These are phyloP conservation scores for Oryza brachyantha DNA, from an alignment of 176 grass and related monocot genomes.

Conservation along the genomic window DNA sequence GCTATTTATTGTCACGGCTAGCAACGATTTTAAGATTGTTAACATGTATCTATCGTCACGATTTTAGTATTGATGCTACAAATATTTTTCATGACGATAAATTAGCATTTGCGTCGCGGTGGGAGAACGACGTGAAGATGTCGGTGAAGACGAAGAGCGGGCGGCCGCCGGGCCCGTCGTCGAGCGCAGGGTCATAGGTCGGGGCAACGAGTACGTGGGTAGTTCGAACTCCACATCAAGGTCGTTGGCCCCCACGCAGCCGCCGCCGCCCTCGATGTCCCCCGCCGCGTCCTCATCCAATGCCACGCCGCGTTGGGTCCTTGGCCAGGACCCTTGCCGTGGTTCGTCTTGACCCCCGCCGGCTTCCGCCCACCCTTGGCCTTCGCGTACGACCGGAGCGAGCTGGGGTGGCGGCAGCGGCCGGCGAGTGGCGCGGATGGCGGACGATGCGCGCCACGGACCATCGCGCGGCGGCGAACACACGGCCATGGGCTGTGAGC, in stretches of 20 bases:
- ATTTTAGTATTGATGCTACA: no score
- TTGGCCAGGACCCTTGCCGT: conserved; percentile 61
- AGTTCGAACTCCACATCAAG: conserved; percentile 61
- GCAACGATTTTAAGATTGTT: no score
- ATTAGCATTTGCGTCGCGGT: conserved; percentile 55
- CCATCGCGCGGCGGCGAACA: conserved; percentile 19
- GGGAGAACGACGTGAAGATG: conserved; percentile 55
- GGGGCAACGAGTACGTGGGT: conserved; percentile 72
- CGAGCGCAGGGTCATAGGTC: conserved; percentile 66
- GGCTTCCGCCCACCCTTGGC: conserved; percentile 63
- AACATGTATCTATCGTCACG: no score
- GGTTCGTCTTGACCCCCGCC: conserved; percentile 33
- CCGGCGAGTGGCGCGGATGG: neutral
- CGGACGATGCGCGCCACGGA: conserved; percentile 1
- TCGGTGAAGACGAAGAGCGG: conserved; percentile 81
- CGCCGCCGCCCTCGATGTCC: conserved; percentile 7
- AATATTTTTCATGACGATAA: no score
- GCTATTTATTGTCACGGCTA: no score
- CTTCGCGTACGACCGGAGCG: conserved; percentile 64
- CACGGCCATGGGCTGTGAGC: no score
- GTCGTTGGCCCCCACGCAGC: conserved; percentile 24
- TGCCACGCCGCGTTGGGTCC: conserved; percentile 44
- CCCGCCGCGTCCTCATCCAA: conserved; percentile 26
- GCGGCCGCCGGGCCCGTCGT: conserved; percentile 72
- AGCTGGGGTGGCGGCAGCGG: conserved; percentile 26